Evolutionary conservation across 2,329 filamentous ascomycete genomes (phyloP).

Genomic region (Paramyrothecium roridum): DNA sequence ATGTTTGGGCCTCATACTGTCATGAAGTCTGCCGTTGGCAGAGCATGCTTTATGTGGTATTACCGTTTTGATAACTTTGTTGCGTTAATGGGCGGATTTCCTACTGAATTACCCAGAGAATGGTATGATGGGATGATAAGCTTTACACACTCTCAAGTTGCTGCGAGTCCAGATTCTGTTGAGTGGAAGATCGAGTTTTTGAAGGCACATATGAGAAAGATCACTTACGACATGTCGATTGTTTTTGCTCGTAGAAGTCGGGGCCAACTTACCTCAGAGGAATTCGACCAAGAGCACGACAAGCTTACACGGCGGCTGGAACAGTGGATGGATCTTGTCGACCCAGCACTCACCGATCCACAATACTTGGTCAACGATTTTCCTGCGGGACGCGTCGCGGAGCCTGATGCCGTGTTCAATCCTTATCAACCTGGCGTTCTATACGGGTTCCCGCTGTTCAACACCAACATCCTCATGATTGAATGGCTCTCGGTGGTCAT

Average conservation of each 20-base stretch:
- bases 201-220: slow-evolving; percentile 63
- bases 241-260: slow-evolving; percentile 69
- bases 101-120: slow-evolving; percentile 68
- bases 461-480: slow-evolving; percentile 69
- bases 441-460: slow-evolving; percentile 67
- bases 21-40: slow-evolving; percentile 65
- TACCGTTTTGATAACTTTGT: slow-evolving; percentile 82
- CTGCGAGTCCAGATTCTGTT: slow-evolving; percentile 59
- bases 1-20: slow-evolving; percentile 76
- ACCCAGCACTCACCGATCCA: slow-evolving; percentile 59
- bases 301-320: slow-evolving; percentile 44
- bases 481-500: slow-evolving; percentile 77
- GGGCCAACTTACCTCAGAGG: slow-evolving; percentile 59
- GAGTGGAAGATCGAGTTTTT: slow-evolving; percentile 65
- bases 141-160: slow-evolving; percentile 58
- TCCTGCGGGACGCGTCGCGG: slow-evolving; percentile 44
- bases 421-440: slow-evolving; percentile 69
- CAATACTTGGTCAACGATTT: slow-evolving; percentile 64
- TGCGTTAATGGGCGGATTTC: slow-evolving; percentile 76
- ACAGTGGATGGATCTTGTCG: slow-evolving; percentile 54
- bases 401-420: slow-evolving; percentile 67
- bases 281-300: slow-evolving; percentile 62
- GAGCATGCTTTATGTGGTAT: slow-evolving; percentile 85
- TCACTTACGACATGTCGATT: slow-evolving; percentile 77
- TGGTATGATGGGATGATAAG: slow-evolving; percentile 71